phyloP scores from a whole-genome alignment of 371 early-diverging fungal genomes.

The Mortierella sp. region DNA sequence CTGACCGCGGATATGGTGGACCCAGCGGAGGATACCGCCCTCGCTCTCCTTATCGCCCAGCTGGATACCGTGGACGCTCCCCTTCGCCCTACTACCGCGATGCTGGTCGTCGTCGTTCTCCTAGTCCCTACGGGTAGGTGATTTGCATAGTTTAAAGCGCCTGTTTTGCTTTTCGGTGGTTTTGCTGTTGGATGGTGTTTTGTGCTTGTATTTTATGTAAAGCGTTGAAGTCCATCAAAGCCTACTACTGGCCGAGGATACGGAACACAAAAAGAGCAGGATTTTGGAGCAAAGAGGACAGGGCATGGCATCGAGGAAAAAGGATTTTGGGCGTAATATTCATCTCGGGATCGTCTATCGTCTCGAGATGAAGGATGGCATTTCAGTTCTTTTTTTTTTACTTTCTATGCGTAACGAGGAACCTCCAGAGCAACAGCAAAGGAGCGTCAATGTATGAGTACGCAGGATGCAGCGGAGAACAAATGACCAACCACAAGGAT shows the following conservation, averaged over 20 bases:
- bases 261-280: too few species aligned
- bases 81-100: slow-evolving; percentile 58
- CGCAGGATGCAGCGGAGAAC: slow-evolving; percentile 23
- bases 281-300: neutral
- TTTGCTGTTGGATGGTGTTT: neutral
- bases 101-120: slow-evolving; percentile 55
- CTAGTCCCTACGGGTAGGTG: slow-evolving; percentile 59
- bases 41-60: slow-evolving; percentile 50
- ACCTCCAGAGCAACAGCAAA: too few species aligned
- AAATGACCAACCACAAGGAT: slow-evolving; percentile 55
- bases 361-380: neutral
- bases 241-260: neutral
- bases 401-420: neutral
- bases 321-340: neutral
- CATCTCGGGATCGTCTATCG: too few species aligned
- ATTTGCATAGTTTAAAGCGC: neutral
- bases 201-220: neutral
- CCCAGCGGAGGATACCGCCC: slow-evolving; percentile 32
- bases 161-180: neutral
- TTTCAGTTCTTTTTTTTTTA: too few species aligned
- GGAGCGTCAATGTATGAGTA: slow-evolving; percentile 11
- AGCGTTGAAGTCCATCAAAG: neutral
- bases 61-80: slow-evolving; percentile 57
- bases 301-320: neutral
- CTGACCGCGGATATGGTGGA: slow-evolving; percentile 53